Evolutionary conservation across 169 alveolate genomes (phyloP).

Genomic region (Eimeria sp.): DNA sequence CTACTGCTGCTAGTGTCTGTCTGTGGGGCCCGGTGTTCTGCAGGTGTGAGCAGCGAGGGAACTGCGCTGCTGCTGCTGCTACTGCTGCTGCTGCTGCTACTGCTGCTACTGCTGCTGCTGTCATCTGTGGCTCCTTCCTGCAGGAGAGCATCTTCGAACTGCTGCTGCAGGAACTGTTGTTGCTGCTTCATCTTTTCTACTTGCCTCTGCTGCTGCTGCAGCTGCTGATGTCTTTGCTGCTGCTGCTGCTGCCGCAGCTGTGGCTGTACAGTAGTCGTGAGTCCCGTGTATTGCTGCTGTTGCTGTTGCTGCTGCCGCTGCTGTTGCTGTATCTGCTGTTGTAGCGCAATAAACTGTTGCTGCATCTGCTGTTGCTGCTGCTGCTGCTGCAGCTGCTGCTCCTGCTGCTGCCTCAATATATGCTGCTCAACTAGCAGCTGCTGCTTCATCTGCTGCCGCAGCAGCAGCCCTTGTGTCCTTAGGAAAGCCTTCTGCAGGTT

Average conservation of each 20-base stretch:
- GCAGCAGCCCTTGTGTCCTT: too few relatives aligned
- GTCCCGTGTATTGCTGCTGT: too few relatives aligned
- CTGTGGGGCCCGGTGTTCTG: neutral
- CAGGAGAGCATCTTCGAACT: slow-evolving; percentile 15
- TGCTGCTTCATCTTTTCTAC: neutral
- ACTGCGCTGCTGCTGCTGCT: slow-evolving; percentile 18
- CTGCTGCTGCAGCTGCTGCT: slow-evolving; percentile 34
- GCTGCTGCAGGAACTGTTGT: slow-evolving; percentile 49
- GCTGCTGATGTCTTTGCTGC: slow-evolving; percentile 33
- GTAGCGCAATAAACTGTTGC: neutral
- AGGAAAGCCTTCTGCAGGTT: too few relatives aligned
- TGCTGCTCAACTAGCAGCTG: too few relatives aligned
- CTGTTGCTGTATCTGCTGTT: slow-evolving; percentile 33
- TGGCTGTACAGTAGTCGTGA: neutral
- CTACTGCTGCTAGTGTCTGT: neutral
- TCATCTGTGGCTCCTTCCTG: slow-evolving; percentile 32
- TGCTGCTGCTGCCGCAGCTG: neutral
- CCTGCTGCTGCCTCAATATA: neutral
- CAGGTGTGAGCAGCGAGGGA: too few relatives aligned
- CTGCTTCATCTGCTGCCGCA: too few relatives aligned
- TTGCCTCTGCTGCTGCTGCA: slow-evolving; percentile 45
- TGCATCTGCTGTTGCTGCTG: slow-evolving; percentile 5
- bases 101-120: slow-evolving; percentile 36
- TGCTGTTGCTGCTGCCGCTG: slow-evolving; percentile 25
- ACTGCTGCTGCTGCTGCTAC: slow-evolving; percentile 1